phyloP scores from a whole-genome alignment of 2,329 filamentous ascomycete species.

The Aspergillus niger region DNA sequence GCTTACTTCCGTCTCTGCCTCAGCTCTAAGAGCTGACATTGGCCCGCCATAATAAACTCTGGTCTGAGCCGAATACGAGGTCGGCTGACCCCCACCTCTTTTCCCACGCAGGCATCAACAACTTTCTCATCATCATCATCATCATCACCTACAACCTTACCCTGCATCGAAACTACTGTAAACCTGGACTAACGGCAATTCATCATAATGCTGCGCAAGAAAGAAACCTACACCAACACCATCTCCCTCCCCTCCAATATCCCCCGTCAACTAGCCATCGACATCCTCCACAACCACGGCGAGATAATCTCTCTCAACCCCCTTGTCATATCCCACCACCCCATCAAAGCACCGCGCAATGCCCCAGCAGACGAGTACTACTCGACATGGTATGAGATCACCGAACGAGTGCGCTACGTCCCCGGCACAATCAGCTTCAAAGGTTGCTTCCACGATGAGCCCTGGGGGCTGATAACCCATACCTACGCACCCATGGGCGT shows the following conservation, averaged over 20 bases:
- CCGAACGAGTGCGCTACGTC: conserved; percentile 74
- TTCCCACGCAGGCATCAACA: no score
- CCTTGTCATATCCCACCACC: conserved; percentile 70
- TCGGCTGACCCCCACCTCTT: no score
- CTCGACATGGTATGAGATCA: conserved; percentile 76
- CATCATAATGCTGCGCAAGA: conserved; percentile 7
- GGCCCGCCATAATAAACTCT: no score
- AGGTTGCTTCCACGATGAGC: conserved; percentile 75
- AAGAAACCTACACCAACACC: conserved; percentile 60
- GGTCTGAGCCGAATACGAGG: no score
- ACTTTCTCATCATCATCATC: no score
- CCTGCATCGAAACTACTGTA: no score
- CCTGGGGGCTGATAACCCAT: conserved; percentile 76
- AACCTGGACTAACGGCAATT: no score
- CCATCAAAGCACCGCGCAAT: conserved; percentile 66
- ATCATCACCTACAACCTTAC: no score
- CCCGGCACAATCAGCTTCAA: conserved; percentile 77
- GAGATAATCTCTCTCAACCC: conserved; percentile 90
- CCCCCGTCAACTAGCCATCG: conserved; percentile 68
- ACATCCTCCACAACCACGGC: conserved; percentile 74
- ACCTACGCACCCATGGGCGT: conserved; percentile 80
- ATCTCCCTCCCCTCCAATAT: conserved; percentile 73
- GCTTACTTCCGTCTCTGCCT: no score
- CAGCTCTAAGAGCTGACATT: no score
- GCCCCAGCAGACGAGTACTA: conserved; percentile 70